A percentile compares a stretch with the other conserved stretches of the same genome.
These are phyloP conservation scores for Neurospora hispaniola DNA, from an alignment of 495 filamentous ascomycete genomes.

Conservation along the genomic window DNA sequence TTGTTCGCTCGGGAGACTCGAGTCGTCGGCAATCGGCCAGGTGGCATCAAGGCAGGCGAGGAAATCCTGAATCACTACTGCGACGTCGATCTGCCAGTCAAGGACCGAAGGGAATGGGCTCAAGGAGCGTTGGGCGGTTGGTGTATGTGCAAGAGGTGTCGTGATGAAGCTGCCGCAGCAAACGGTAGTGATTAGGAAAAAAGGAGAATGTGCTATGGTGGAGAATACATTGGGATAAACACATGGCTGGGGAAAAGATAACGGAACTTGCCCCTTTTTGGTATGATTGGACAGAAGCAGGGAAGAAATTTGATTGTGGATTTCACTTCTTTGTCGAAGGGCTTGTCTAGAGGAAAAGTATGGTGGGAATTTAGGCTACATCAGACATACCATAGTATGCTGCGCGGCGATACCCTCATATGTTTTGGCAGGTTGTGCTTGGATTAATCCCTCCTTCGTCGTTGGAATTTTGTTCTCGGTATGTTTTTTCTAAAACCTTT, in stretches of 20 bases:
- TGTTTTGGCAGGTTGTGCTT: neutral
- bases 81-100: conserved; percentile 68
- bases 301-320: neutral
- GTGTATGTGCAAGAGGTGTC: conserved; percentile 76
- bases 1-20: conserved; percentile 43
- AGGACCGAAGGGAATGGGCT: conserved; percentile 81
- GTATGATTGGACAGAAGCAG: neutral
- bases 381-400: neutral
- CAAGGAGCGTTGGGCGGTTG: conserved; percentile 70
- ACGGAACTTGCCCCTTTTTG: neutral
- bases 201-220: neutral
- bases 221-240: neutral
- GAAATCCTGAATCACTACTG: conserved; percentile 93
- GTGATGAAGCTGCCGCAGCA: conserved; percentile 30
- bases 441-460: neutral
- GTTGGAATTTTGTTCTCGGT: neutral
- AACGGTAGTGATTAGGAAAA: neutral
- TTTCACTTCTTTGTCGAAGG: neutral
- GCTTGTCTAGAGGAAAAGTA: neutral
- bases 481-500: neutral
- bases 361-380: neutral
- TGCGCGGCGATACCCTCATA: neutral
- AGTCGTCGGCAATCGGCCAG: conserved; percentile 24
- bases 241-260: neutral
- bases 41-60: conserved; percentile 61